These are phyloP conservation scores for Immersiporthe knoxdaviesiana DNA, from an alignment of 2,329 filamentous ascomycete genomes.

Conservation along the genomic window DNA sequence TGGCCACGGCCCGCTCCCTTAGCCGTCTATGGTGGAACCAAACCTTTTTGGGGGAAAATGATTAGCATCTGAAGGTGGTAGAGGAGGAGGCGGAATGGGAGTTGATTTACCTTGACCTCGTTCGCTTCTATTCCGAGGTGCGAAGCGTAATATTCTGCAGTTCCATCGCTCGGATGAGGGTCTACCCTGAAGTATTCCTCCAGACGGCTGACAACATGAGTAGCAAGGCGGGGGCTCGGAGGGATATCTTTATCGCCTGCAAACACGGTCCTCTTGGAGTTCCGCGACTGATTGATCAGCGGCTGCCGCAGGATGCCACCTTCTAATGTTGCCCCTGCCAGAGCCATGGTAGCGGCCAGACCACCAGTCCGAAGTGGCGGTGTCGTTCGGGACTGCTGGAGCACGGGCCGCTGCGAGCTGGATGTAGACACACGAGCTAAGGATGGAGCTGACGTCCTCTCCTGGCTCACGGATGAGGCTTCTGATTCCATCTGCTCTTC, in stretches of 20 bases:
- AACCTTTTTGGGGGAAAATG: conserved; percentile 34
- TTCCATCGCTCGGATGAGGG: conserved; percentile 51
- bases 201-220: conserved; percentile 53
- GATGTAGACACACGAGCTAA: conserved; percentile 9
- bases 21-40: conserved; percentile 61
- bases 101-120: conserved; percentile 50
- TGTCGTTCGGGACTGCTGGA: conserved; percentile 14
- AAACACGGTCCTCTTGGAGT: conserved; percentile 45
- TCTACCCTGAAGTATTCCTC: conserved; percentile 57
- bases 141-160: conserved; percentile 58
- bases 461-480: conserved; percentile 10
- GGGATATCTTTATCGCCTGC: conserved; percentile 41
- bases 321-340: conserved; percentile 30
- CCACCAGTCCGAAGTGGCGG: conserved; percentile 9
- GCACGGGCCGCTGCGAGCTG: conserved; percentile 17
- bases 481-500: conserved; percentile 5
- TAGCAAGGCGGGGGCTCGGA: conserved; percentile 50
- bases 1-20: conserved; percentile 49
- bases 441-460: conserved; percentile 5
- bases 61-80: conserved; percentile 4
- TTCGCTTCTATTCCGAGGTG: conserved; percentile 55
- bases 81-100: not conserved
- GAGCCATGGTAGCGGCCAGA: conserved; percentile 22
- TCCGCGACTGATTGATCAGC: conserved; percentile 51
- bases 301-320: conserved; percentile 44